Percentiles rank a stretch among this genome's conserved stretches.
Conservation (phyloP, 1,139 yeast genomes). For the Yamadazyma membranifaciens region DNA sequence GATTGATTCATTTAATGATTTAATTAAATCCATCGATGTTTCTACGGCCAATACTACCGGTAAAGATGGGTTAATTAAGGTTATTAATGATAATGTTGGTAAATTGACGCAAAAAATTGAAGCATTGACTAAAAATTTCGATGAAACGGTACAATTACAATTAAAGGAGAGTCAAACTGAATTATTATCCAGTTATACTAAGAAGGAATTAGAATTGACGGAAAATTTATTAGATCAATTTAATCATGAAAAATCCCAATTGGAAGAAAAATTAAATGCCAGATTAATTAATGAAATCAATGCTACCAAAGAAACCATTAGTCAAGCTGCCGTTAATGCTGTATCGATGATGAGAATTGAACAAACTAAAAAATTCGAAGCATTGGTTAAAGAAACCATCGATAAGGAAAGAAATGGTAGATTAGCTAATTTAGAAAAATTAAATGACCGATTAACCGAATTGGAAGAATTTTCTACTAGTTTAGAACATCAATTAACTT, state of each 20-base stretch:
- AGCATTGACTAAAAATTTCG: constrained; percentile 39
- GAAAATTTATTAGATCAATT: constrained; percentile 48
- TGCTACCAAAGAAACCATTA: constrained; percentile 65
- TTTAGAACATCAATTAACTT: constrained; percentile 55
- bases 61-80: constrained; percentile 29
- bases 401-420: constrained; percentile 83
- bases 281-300: constrained; percentile 66
- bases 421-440: constrained; percentile 62
- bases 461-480: constrained; percentile 59
- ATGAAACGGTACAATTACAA: constrained; percentile 38
- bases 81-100: constrained; percentile 31
- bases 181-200: constrained; percentile 56
- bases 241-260: constrained; percentile 54
- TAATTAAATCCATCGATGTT: constrained; percentile 51
- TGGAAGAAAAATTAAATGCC: constrained; percentile 61
- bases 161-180: constrained; percentile 46
- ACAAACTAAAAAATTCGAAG: constrained; percentile 70
- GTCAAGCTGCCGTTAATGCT: constrained; percentile 76
- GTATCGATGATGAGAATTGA: constrained; percentile 69
- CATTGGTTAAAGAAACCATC: constrained; percentile 59
- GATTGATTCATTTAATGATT: constrained; percentile 49
- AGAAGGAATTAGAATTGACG: constrained; percentile 52
- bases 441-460: constrained; percentile 55
- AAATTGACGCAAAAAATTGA: constrained; percentile 33
- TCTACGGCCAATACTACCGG: constrained; percentile 28